A percentile compares a stretch with the other conserved stretches of the same genome.
These are phyloP conservation scores for Fusarium nematophilum DNA, from an alignment of 2,329 filamentous ascomycete genomes.

Conservation along the genomic window DNA sequence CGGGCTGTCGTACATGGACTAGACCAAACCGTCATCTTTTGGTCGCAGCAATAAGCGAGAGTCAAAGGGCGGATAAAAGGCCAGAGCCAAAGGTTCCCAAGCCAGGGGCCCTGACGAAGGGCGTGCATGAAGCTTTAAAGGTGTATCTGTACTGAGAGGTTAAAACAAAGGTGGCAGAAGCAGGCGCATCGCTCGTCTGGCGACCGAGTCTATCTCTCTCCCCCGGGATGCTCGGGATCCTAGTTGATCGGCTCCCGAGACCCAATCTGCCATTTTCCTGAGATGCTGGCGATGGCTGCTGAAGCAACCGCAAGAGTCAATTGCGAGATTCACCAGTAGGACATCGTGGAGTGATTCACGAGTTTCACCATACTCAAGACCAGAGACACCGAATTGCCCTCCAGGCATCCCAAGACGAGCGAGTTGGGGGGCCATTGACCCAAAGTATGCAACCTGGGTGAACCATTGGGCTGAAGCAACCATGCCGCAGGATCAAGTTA, in stretches of 20 bases:
- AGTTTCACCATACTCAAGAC: not conserved
- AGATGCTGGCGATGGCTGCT: not conserved
- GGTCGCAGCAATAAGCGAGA: not conserved
- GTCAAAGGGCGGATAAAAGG: constrained; percentile 29
- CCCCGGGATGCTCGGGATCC: constrained; percentile 24
- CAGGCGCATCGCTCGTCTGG: constrained; percentile 8
- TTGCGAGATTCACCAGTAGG: not conserved
- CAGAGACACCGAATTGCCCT: constrained; percentile 6
- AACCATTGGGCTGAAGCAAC: constrained; percentile 1
- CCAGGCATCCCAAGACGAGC: not conserved
- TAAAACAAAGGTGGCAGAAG: no score
- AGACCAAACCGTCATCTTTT: constrained; percentile 17
- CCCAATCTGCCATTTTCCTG: not conserved
- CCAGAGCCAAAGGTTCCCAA: constrained; percentile 18
- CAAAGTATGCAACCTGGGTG: constrained; percentile 29
- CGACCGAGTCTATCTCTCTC: constrained; percentile 5
- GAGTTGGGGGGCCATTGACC: constrained; percentile 25
- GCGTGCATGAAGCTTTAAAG: constrained; percentile 16
- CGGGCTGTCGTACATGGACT: constrained; percentile 19
- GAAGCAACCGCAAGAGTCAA: constrained; percentile 12
- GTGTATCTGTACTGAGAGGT: not conserved
- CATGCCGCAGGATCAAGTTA: not conserved
- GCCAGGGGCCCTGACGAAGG: constrained; percentile 10
- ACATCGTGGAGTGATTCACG: not conserved
- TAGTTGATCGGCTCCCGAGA: constrained; percentile 29